Conservation (phyloP, 345 rosid species). For the Lagerstroemia speciosa region DNA sequence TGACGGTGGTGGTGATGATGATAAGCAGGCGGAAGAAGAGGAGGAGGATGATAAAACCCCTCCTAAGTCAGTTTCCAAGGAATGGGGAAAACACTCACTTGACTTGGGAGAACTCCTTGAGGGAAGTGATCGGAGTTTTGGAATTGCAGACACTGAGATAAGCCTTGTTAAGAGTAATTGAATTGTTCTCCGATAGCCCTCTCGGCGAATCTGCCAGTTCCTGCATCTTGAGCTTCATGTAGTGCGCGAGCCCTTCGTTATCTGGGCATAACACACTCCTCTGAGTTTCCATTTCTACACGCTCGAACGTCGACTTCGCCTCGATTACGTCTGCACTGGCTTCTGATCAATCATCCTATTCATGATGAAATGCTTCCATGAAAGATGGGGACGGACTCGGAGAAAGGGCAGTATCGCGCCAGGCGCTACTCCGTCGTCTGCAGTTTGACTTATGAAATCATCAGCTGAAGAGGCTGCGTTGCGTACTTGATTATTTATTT, state of each 20-base stretch:
- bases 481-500: too few relatives aligned
- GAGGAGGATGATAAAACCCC: neutral
- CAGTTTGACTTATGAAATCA: neutral
- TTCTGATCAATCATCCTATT: neutral
- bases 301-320: neutral
- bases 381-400: neutral
- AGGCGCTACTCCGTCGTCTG: neutral
- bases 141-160: conserved; percentile 43
- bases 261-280: conserved; percentile 41
- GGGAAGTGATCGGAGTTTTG: conserved; percentile 41
- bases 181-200: conserved; percentile 62
- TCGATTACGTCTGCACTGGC: neutral
- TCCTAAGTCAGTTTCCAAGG: neutral
- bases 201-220: conserved; percentile 57
- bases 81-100: conserved; percentile 39
- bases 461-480: too few relatives aligned
- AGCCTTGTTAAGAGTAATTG: conserved; percentile 52
- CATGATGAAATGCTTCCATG: neutral
- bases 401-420: conserved; percentile 3
- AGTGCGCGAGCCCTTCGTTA: conserved; percentile 50
- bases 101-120: conserved; percentile 65
- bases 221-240: conserved; percentile 54
- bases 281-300: conserved; percentile 38
- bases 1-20: neutral
- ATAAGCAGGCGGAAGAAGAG: neutral